phyloP scores from a whole-genome alignment of 2,329 filamentous ascomycete genomes.

The Stachybotrys chartarum region DNA sequence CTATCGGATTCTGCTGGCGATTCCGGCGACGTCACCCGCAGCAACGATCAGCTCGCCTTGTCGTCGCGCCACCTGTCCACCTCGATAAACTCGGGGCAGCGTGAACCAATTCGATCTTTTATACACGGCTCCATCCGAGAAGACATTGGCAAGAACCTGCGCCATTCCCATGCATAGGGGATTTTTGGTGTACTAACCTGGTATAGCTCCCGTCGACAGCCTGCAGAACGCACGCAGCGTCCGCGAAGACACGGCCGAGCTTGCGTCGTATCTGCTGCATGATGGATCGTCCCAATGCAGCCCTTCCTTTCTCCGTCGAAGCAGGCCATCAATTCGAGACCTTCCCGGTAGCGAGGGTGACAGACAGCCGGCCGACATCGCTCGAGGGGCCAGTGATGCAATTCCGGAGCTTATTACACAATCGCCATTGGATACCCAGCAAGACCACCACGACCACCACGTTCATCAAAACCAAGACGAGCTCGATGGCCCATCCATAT shows the following conservation, averaged over 20 bases:
- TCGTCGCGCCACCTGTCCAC: constrained; percentile 27
- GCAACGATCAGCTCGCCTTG: constrained; percentile 4
- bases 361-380: constrained; percentile 18
- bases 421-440: constrained; percentile 31
- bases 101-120: constrained; percentile 65
- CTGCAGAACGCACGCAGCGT: constrained; percentile 71
- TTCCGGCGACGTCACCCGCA: constrained; percentile 13
- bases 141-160: constrained; percentile 41
- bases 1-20: constrained; percentile 12
- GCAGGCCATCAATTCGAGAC: constrained; percentile 21
- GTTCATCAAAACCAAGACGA: background rate
- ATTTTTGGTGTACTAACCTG: background rate
- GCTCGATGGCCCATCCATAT: constrained; percentile 29
- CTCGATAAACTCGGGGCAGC: constrained; percentile 33
- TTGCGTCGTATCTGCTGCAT: constrained; percentile 74
- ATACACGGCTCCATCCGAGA: constrained; percentile 59
- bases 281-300: constrained; percentile 43
- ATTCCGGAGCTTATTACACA: background rate
- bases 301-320: constrained; percentile 38
- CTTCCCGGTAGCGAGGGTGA: constrained; percentile 11
- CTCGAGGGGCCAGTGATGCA: background rate
- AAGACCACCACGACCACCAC: background rate
- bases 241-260: constrained; percentile 78
- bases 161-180: background rate
- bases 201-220: constrained; percentile 52